These are phyloP conservation scores for Afroboletus lepidellus DNA, from an alignment of 1,284 basidiomycete species.

Conservation along the genomic window DNA sequence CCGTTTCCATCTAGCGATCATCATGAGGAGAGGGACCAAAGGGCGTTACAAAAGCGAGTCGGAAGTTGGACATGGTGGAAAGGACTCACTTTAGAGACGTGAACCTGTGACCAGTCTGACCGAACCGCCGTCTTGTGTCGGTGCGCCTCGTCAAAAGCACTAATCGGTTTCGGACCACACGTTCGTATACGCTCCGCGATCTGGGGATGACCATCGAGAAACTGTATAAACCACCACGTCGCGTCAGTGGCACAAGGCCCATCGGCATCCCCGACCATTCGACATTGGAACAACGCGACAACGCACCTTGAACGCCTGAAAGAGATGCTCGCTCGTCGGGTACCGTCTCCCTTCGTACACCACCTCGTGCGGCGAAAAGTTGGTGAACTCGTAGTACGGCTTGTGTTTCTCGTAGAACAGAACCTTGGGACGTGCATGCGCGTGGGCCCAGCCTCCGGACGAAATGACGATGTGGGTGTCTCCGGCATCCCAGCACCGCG, in stretches of 20 bases:
- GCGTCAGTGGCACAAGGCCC: conserved; percentile 3
- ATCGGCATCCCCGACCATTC: neutral
- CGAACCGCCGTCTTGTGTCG: conserved; percentile 31
- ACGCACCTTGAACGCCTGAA: conserved; percentile 62
- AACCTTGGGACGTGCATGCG: conserved; percentile 36
- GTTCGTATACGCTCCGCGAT: conserved; percentile 36
- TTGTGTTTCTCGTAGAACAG: conserved; percentile 59
- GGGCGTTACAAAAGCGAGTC: neutral
- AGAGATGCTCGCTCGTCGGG: conserved; percentile 67
- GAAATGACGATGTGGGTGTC: conserved; percentile 30
- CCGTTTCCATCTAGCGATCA: conserved; percentile 38
- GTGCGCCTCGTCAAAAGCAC: conserved; percentile 37
- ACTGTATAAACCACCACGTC: conserved; percentile 17
- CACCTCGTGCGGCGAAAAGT: conserved; percentile 62
- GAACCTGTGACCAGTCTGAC: conserved; percentile 33
- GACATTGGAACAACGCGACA: neutral
- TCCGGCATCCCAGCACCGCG: conserved; percentile 28
- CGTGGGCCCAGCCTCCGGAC: conserved; percentile 25
- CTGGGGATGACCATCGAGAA: conserved; percentile 31
- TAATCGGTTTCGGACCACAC: conserved; percentile 28
- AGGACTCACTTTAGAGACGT: conserved; percentile 26
- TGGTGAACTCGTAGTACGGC: conserved; percentile 65
- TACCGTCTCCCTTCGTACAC: conserved; percentile 54
- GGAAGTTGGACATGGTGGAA: neutral
- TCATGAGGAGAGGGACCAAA: neutral